phyloP scores from a whole-genome alignment of 257 asterid genomes.

The Nyctanthes arbortristis region DNA sequence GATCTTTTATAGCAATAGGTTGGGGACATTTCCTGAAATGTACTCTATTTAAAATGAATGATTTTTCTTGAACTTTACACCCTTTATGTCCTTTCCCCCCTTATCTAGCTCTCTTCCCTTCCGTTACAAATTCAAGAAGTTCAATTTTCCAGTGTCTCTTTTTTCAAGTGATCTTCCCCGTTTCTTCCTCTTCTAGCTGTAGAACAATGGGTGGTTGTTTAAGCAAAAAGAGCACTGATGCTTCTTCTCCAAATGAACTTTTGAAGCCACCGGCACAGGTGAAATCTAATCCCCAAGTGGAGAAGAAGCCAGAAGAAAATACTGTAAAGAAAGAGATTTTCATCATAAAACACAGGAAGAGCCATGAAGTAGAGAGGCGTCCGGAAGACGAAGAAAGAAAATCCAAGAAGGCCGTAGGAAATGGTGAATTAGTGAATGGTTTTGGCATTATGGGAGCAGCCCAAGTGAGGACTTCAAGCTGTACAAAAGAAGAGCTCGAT shows the following conservation, averaged over 20 bases:
- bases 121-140: constrained; percentile 17
- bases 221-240: constrained; percentile 71
- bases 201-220: constrained; percentile 81
- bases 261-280: constrained; percentile 40
- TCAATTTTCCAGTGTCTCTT: constrained; percentile 6
- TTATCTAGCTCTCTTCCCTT: constrained; percentile 23
- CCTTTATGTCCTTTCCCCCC: constrained; percentile 28
- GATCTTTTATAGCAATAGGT: neutral
- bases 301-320: constrained; percentile 43
- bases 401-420: constrained; percentile 29
- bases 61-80: constrained; percentile 56
- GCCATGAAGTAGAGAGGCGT: constrained; percentile 66
- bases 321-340: constrained; percentile 70
- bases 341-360: constrained; percentile 69
- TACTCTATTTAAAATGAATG: constrained; percentile 31
- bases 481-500: constrained; percentile 94
- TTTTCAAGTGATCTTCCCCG: constrained; percentile 16
- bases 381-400: constrained; percentile 54
- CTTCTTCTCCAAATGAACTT: constrained; percentile 37
- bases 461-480: constrained; percentile 82
- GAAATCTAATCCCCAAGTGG: constrained; percentile 40
- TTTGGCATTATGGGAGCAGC: constrained; percentile 34
- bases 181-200: constrained; percentile 13
- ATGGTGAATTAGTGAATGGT: constrained; percentile 22
- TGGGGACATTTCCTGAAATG: neutral